Percentiles rank a stretch among this genome's conserved stretches.
Conservation (phyloP, 345 rosid genomes). For the Acer negundo region DNA sequence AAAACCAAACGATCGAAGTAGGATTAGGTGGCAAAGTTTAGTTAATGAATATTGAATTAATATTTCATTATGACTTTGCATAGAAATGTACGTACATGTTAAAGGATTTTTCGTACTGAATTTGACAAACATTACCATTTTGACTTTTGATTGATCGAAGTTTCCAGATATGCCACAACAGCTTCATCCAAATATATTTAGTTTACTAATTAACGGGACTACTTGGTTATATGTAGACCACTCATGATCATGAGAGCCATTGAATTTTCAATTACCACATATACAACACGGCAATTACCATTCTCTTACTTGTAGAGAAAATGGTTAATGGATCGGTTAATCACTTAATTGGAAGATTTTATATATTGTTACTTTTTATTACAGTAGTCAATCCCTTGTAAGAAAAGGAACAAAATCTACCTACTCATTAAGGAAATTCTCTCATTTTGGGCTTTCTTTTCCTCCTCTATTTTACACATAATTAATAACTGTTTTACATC, state of each 20-base stretch:
- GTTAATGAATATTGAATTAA: background rate
- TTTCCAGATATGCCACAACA: background rate
- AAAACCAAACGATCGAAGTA: background rate
- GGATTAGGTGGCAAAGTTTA: constrained; percentile 11
- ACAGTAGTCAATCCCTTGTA: constrained; percentile 42
- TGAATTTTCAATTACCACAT: background rate
- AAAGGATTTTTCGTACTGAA: background rate
- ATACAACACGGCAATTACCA: constrained; percentile 1
- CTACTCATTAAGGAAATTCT: constrained; percentile 27
- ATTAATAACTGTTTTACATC: too few species aligned
- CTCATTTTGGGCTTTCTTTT: background rate
- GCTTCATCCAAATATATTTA: background rate
- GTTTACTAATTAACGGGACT: constrained; percentile 15
- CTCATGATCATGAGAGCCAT: background rate
- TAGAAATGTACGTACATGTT: background rate
- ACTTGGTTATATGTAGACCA: background rate
- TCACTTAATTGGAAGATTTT: constrained; percentile 2
- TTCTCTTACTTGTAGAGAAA: background rate
- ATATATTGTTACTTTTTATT: background rate
- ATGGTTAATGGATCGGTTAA: constrained; percentile 2
- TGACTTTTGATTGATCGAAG: constrained; percentile 17
- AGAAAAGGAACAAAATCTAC: constrained; percentile 37
- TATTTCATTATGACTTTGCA: constrained; percentile 1
- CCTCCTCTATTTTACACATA: background rate
- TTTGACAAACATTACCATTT: constrained; percentile 7